These are phyloP conservation scores for Hura crepitans DNA, from an alignment of 441 rosid species.

Conservation along the genomic window DNA sequence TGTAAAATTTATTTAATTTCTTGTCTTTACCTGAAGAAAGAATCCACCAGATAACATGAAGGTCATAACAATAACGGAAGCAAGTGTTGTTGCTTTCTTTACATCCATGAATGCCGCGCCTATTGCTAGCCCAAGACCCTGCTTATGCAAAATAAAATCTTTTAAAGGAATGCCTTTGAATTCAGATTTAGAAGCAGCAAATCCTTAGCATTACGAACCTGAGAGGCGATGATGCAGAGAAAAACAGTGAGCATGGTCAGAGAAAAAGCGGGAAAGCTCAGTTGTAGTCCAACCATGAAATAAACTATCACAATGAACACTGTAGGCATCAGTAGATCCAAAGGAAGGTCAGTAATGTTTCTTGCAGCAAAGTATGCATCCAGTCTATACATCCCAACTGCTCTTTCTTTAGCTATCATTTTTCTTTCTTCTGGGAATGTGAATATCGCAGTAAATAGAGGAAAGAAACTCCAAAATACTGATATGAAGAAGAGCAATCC, in stretches of 20 bases:
- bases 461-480: conserved; percentile 16
- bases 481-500: conserved; percentile 17
- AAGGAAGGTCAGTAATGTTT: conserved; percentile 10
- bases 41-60: conserved; percentile 20
- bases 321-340: conserved; percentile 16
- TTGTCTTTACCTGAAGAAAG: conserved; percentile 9
- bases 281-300: conserved; percentile 13
- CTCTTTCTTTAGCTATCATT: conserved; percentile 17
- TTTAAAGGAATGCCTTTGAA: too few species aligned
- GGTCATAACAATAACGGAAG: conserved; percentile 16
- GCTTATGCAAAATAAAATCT: not conserved
- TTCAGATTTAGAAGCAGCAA: too few species aligned
- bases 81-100: conserved; percentile 18
- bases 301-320: conserved; percentile 11
- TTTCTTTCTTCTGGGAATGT: conserved; percentile 20
- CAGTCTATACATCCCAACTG: conserved; percentile 16
- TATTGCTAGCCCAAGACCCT: conserved; percentile 15
- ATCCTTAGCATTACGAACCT: not conserved
- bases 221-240: conserved; percentile 14
- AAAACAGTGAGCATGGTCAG: conserved; percentile 11
- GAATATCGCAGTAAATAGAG: conserved; percentile 14
- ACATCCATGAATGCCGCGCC: conserved; percentile 18
- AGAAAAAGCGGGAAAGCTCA: conserved; percentile 11
- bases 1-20: too few species aligned
- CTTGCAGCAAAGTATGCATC: conserved; percentile 16